Conservation (phyloP, 305 asterid species). For the Withania somnifera region DNA sequence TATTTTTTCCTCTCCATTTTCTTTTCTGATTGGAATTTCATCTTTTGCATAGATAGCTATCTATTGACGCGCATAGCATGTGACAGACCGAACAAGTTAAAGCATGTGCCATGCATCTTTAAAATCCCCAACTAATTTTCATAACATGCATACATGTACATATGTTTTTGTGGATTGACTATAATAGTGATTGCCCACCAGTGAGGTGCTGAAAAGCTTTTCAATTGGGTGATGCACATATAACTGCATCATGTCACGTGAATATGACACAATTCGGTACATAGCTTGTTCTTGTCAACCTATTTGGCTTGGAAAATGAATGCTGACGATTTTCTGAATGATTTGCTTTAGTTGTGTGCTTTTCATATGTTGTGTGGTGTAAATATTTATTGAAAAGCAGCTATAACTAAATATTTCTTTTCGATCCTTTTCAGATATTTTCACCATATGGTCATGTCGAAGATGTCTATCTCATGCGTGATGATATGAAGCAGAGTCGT, state of each 20-base stretch:
- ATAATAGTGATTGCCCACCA: neutral
- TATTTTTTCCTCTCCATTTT: neutral
- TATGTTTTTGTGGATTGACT: neutral
- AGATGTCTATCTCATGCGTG: conserved; percentile 99
- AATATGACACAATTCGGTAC: neutral
- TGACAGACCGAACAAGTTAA: neutral
- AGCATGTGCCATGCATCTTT: neutral
- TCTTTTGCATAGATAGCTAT: neutral
- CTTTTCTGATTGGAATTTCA: neutral
- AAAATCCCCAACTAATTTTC: neutral
- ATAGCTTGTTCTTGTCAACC: neutral
- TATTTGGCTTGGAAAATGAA: neutral
- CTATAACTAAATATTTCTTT: neutral
- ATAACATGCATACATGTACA: neutral
- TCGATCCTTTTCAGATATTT: conserved; percentile 53
- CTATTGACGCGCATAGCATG: neutral
- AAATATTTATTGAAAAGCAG: neutral
- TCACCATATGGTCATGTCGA: conserved; percentile 82
- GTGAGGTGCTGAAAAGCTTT: neutral
- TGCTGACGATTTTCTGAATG: neutral
- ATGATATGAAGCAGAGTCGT: conserved; percentile 95
- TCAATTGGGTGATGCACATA: neutral
- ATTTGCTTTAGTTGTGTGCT: neutral
- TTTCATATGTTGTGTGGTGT: neutral
- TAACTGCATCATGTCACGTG: neutral